Conservation (phyloP, 345 rosid genomes). For the Cardamine occulta region DNA sequence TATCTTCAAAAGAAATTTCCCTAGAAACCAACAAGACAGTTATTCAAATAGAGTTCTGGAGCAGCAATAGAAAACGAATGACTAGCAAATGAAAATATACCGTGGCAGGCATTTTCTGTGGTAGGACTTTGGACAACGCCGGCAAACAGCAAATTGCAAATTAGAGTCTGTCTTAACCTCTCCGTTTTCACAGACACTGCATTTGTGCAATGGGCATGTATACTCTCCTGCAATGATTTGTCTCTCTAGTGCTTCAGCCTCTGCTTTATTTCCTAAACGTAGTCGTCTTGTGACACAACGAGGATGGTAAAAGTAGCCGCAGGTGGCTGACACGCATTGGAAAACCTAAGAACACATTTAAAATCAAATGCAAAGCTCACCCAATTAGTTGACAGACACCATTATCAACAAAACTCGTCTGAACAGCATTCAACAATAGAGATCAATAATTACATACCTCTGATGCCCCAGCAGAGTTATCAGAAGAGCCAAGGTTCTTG, state of each 20-base stretch:
- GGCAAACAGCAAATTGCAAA: conserved; percentile 86
- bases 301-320: conserved; percentile 91
- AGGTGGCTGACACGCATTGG: conserved; percentile 81
- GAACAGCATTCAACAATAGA: conserved; percentile 20
- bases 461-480: conserved; percentile 62
- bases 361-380: conserved; percentile 21
- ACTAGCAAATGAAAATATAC: conserved; percentile 46
- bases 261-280: conserved; percentile 53
- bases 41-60: conserved; percentile 9
- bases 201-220: conserved; percentile 87
- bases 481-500: conserved; percentile 81
- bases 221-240: conserved; percentile 66
- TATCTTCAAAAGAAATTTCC: conserved; percentile 62
- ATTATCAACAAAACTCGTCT: conserved; percentile 26
- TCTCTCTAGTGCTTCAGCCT: conserved; percentile 59
- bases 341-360: conserved; percentile 60
- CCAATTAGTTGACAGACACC: conserved; percentile 13
- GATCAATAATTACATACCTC: conserved; percentile 59
- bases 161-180: conserved; percentile 64
- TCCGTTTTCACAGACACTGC: conserved; percentile 66
- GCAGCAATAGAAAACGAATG: conserved; percentile 10
- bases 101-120: conserved; percentile 93
- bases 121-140: conserved; percentile 90
- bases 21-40: conserved; percentile 47
- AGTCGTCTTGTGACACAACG: conserved; percentile 69